Conservation (phyloP, 2,329 filamentous ascomycete species). For the Botrytis porri region DNA sequence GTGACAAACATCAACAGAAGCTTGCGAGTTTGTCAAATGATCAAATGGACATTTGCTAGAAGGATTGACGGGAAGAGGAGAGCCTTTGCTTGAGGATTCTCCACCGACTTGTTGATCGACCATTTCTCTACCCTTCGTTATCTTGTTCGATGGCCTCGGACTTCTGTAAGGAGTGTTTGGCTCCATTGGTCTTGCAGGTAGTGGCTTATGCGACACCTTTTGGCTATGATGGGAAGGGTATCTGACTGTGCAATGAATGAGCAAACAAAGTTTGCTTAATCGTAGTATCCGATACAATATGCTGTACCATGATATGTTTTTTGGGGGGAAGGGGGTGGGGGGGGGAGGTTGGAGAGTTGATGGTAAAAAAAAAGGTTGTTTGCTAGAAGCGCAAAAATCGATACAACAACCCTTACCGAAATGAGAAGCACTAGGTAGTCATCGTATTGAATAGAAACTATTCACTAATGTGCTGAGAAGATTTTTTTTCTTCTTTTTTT, state of each 20-base stretch:
- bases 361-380: not conserved
- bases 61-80: slow-evolving; percentile 62
- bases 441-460: not conserved
- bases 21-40: slow-evolving; percentile 45
- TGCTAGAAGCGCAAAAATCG: not conserved
- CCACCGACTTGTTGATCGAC: slow-evolving; percentile 72
- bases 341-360: too few relatives aligned
- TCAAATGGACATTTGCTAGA: slow-evolving; percentile 66
- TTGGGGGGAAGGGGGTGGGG: too few relatives aligned
- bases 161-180: slow-evolving; percentile 36
- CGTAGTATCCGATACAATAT: not conserved
- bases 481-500: too few relatives aligned
- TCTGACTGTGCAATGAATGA: not conserved
- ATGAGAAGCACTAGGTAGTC: not conserved
- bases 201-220: not conserved
- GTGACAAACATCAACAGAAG: slow-evolving; percentile 65
- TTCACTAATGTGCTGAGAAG: not conserved
- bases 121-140: slow-evolving; percentile 69
- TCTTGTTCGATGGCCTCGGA: slow-evolving; percentile 30
- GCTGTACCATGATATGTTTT: not conserved
- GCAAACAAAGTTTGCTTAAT: too few relatives aligned
- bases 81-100: slow-evolving; percentile 51
- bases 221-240: too few relatives aligned
- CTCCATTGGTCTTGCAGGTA: not conserved
- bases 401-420: not conserved